These are phyloP conservation scores for Teratosphaeria viscida DNA, from an alignment of 2,329 filamentous ascomycete species.

Conservation along the genomic window DNA sequence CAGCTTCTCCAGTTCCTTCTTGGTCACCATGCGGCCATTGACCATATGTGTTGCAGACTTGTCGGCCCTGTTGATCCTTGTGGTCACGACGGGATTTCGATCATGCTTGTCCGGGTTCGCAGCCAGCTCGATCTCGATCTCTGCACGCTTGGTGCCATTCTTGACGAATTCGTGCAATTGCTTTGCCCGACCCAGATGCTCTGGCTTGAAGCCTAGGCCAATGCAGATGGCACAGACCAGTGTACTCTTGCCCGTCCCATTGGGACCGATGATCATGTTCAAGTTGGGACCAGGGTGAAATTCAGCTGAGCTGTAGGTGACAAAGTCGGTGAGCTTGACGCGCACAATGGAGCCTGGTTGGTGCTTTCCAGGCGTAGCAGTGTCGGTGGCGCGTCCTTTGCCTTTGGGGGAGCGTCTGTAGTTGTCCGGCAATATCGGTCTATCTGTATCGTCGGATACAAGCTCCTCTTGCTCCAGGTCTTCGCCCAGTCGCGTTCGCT, in stretches of 20 bases:
- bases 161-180: conserved; percentile 87
- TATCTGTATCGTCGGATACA: not conserved
- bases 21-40: conserved; percentile 52
- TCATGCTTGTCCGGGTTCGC: conserved; percentile 44
- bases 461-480: not conserved
- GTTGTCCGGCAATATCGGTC: conserved; percentile 23
- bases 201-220: conserved; percentile 73
- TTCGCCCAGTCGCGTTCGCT: conserved; percentile 8
- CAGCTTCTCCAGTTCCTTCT: conserved; percentile 56
- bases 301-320: conserved; percentile 87
- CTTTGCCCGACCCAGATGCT: conserved; percentile 75
- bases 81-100: conserved; percentile 61
- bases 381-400: conserved; percentile 6
- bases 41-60: conserved; percentile 73
- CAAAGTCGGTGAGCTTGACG: conserved; percentile 78
- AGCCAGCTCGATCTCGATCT: conserved; percentile 84
- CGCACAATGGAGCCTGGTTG: conserved; percentile 80
- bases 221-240: conserved; percentile 94
- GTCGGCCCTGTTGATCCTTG: conserved; percentile 70
- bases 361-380: conserved; percentile 17
- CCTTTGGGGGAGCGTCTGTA: conserved; percentile 22
- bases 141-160: conserved; percentile 65
- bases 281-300: conserved; percentile 84
- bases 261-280: conserved; percentile 99
- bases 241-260: conserved; percentile 95